Percentiles rank a stretch among this genome's conserved stretches.
Conservation (phyloP, 768 basidiomycete species). For the Leccinum broughii region DNA sequence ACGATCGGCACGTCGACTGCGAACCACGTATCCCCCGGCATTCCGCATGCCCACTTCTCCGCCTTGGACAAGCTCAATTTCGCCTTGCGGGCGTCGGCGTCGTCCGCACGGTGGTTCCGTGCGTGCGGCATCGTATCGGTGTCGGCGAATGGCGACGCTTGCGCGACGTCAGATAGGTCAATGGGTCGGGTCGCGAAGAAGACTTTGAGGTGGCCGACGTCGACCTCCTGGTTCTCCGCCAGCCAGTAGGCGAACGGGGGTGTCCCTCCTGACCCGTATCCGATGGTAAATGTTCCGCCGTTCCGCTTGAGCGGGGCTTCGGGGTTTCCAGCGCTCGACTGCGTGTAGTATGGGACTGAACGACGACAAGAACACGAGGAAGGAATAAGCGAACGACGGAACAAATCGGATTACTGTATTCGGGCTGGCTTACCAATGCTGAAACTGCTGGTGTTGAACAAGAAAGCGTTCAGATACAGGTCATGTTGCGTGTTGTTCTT, state of each 20-base stretch:
- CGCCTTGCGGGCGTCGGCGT: not conserved
- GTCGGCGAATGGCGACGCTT: not conserved
- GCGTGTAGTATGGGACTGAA: not conserved
- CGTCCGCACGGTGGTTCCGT: not conserved
- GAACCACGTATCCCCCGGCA: not conserved
- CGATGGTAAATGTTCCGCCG: not conserved
- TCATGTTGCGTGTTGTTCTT: conserved; percentile 8
- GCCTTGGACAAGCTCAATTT: not conserved
- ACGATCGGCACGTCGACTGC: not conserved
- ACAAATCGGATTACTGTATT: not conserved
- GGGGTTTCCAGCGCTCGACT: not conserved
- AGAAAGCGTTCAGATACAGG: conserved; percentile 1
- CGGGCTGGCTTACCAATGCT: not conserved
- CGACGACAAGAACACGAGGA: not conserved
- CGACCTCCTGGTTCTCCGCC: not conserved
- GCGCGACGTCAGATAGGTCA: not conserved
- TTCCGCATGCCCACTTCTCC: not conserved
- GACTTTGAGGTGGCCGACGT: conserved; percentile 1
- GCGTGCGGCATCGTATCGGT: not conserved
- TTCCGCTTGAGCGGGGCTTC: not conserved
- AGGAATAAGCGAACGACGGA: not conserved
- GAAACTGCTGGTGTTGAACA: not conserved
- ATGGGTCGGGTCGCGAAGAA: conserved; percentile 1
- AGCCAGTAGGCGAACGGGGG: conserved; percentile 9
- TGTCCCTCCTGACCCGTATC: not conserved